Evolutionary conservation across 108 stramenopile genomes (phyloP), one percentile per base, ranked within the genome.

Genomic region (Cyclostephanos tholiformis): DNA sequence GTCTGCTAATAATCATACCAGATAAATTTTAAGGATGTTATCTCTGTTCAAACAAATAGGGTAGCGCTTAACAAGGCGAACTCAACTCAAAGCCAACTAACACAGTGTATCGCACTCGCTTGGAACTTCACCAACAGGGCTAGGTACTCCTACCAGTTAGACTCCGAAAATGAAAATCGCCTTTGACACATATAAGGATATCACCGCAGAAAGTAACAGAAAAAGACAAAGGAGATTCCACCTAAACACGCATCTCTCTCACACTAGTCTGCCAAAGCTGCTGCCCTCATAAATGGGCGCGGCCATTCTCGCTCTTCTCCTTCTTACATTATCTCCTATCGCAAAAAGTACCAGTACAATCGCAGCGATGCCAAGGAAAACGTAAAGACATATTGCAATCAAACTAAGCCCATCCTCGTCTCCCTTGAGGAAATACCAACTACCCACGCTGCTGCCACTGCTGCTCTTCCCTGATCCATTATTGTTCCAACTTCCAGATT

Each of bases 401-500:
- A 26, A 17, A 17, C 35, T 11, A 73, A 32, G 23, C 43, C 60
- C 20, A 55, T n/a, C 1, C 7, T 7, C 23, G 52, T 8, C 56
- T 0, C 36, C 11, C 1, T 2, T 39, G 4, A 60, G 29, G 39
- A 60, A 60, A 35, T 20, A 6, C 59, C 59, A 60, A 38, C 2
- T 60, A 17, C 59, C 59, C 6, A 5, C 38, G 35, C 59, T 52
- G 43, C 39, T 48, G 35, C 68, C 41, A 0, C 22, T 20, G 13
- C 69, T 73, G 0, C 55, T 55, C 22, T 48, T 17, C 55, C 61
- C 29, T 30, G 29, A 44, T 64, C 36, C 41, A 23, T 65, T 46
- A 16, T 58, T 27, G 65, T 80, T 67, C 66, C 61, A 72, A 17
- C 61, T 73, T 44, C 79, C 80, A 10, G 73, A 74, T 11, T 51